Evolutionary conservation across 2,329 filamentous ascomycete species (phyloP).

Genomic region (Dactylellina drechsleri): DNA sequence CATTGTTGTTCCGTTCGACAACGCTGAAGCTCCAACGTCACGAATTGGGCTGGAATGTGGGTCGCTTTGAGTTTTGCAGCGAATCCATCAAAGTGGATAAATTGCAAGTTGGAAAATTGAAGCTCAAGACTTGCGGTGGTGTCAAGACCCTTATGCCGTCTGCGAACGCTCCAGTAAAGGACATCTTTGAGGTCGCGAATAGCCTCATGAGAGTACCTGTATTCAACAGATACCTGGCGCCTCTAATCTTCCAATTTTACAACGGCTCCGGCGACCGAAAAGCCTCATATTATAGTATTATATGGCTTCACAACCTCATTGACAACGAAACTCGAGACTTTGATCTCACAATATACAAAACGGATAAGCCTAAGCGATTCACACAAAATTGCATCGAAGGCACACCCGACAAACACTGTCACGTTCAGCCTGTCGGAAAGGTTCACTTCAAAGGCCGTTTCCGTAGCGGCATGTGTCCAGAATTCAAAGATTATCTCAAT

Average conservation of each 20-base stretch:
- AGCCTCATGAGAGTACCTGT: constrained; percentile 77
- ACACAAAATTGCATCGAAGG: constrained; percentile 94
- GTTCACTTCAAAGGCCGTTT: constrained; percentile 83
- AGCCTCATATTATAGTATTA: constrained; percentile 70
- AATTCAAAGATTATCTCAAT: constrained; percentile 83
- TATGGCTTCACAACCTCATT: constrained; percentile 86
- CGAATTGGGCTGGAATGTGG: constrained; percentile 93
- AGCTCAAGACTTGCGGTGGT: constrained; percentile 49
- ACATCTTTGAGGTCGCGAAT: constrained; percentile 26
- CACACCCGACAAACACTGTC: constrained; percentile 76
- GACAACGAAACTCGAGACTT: constrained; percentile 82
- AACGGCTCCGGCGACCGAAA: constrained; percentile 59
- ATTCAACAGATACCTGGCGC: constrained; percentile 87
- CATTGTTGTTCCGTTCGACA: constrained; percentile 86
- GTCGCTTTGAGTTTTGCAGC: constrained; percentile 87
- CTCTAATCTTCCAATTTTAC: constrained; percentile 88
- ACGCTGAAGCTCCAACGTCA: constrained; percentile 83
- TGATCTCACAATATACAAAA: constrained; percentile 91
- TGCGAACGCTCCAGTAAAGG: constrained; percentile 59
- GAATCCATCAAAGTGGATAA: constrained; percentile 75
- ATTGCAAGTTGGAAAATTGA: constrained; percentile 49
- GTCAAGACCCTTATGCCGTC: constrained; percentile 59
- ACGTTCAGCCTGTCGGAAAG: constrained; percentile 81
- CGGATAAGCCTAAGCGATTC: constrained; percentile 76
- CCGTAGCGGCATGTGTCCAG: constrained; percentile 87